Conservation (phyloP, 2,329 filamentous ascomycete genomes). For the Ascochyta lentis region DNA sequence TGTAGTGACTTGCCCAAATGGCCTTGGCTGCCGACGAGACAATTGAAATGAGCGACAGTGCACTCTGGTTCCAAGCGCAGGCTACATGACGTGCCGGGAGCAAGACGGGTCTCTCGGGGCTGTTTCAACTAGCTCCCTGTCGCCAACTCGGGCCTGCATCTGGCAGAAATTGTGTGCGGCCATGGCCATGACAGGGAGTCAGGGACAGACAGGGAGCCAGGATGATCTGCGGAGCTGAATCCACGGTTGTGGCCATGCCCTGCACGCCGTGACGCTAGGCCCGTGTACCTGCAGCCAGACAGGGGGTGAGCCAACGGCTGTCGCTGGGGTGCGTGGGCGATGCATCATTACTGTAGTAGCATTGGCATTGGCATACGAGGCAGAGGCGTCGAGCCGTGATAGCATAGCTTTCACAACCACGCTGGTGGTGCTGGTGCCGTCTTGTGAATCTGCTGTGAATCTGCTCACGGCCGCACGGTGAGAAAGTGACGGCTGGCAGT, state of each 20-base stretch:
- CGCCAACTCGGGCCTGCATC: conserved; percentile 30
- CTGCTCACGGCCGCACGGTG: not conserved
- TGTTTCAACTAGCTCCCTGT: conserved; percentile 47
- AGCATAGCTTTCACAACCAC: not conserved
- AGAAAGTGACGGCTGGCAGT: too few relatives aligned
- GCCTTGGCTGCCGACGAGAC: conserved; percentile 48
- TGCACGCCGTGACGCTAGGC: conserved; percentile 7
- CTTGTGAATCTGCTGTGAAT: too few relatives aligned
- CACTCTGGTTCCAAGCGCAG: conserved; percentile 45
- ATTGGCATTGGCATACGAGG: conserved; percentile 1
- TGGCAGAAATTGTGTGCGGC: conserved; percentile 34
- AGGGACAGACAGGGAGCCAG: conserved; percentile 28
- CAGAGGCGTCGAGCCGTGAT: conserved; percentile 2
- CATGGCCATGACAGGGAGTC: not conserved
- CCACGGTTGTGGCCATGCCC: conserved; percentile 32
- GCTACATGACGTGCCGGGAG: conserved; percentile 50
- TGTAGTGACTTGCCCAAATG: conserved; percentile 39
- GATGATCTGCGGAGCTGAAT: conserved; percentile 40
- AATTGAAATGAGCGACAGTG: conserved; percentile 50
- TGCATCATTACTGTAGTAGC: too few relatives aligned
- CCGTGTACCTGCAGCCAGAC: conserved; percentile 29
- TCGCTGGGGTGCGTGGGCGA: conserved; percentile 18
- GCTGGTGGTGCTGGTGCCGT: not conserved
- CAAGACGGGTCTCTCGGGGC: conserved; percentile 46
- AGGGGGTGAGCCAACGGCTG: conserved; percentile 29